Evolutionary conservation across 225 moss, liverwort and hornwort genomes (phyloP).

Genomic region (Lunularia cruciata): DNA sequence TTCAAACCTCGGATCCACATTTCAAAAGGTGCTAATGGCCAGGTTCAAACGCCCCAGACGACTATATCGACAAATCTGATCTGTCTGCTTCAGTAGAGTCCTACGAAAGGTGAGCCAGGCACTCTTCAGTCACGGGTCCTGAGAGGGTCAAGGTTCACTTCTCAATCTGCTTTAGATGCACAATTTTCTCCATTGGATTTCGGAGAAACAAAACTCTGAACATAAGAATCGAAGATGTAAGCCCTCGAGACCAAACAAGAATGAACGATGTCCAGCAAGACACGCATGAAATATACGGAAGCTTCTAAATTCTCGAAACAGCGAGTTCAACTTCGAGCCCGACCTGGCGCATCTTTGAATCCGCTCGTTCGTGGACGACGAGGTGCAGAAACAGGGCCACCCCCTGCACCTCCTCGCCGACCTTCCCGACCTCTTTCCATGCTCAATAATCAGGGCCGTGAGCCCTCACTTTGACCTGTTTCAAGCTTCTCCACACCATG

Average conservation of each 20-base stretch:
- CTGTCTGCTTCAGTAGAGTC: neutral
- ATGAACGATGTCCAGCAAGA: neutral
- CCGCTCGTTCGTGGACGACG: slow-evolving; percentile 83
- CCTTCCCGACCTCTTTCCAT: slow-evolving; percentile 98
- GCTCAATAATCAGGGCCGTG: slow-evolving; percentile 33
- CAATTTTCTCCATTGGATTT: neutral
- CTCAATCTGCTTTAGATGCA: neutral
- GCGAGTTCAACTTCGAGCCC: slow-evolving; percentile 35
- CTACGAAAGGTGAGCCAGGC: too few relatives aligned
- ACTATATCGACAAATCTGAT: neutral
- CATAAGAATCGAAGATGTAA: neutral
- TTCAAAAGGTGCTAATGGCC: neutral
- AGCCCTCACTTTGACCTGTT: slow-evolving; percentile 30
- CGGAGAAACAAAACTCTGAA: neutral
- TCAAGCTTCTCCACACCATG: slow-evolving; percentile 32
- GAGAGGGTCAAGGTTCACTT: neutral
- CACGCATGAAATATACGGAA: slow-evolving; percentile 22
- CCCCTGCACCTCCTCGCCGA: slow-evolving; percentile 62
- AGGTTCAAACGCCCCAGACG: neutral
- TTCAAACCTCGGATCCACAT: slow-evolving; percentile 15
- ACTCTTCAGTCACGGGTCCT: neutral
- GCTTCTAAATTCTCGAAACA: slow-evolving; percentile 29
- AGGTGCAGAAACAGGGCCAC: slow-evolving; percentile 66
- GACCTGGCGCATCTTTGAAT: slow-evolving; percentile 89
- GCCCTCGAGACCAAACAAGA: neutral